phyloP scores from a whole-genome alignment of 805 yeast species.

The Kurtzmaniella fragi region DNA sequence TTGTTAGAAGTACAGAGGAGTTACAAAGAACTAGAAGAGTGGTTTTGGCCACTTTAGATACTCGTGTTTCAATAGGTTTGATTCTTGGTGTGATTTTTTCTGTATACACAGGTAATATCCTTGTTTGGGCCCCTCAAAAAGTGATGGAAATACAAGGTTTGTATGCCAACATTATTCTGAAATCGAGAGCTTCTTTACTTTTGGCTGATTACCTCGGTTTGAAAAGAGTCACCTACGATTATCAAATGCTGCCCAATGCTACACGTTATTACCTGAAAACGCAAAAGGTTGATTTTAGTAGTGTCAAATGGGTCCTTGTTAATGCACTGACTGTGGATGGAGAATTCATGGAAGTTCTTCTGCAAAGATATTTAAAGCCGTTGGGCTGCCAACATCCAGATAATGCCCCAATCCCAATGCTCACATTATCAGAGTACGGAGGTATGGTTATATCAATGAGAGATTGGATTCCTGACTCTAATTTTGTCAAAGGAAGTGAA shows the following conservation, averaged over 20 bases:
- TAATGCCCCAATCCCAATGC: conserved; percentile 79
- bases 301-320: conserved; percentile 84
- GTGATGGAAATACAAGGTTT: conserved; percentile 79
- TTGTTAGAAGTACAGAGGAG: conserved; percentile 34
- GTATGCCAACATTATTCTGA: conserved; percentile 75
- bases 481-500: conserved; percentile 36
- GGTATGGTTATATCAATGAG: conserved; percentile 91
- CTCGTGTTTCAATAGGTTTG: conserved; percentile 68
- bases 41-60: conserved; percentile 43
- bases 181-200: conserved; percentile 64
- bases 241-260: conserved; percentile 81
- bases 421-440: conserved; percentile 88
- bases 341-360: conserved; percentile 82
- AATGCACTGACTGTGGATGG: conserved; percentile 88
- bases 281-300: conserved; percentile 68
- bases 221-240: conserved; percentile 87
- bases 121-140: conserved; percentile 73
- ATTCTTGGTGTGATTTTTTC: conserved; percentile 77
- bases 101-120: conserved; percentile 76
- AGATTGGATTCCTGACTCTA: conserved; percentile 68
- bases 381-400: conserved; percentile 77
- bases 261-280: conserved; percentile 77
- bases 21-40: conserved; percentile 44
- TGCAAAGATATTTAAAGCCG: conserved; percentile 87
- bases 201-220: conserved; percentile 84